Evolutionary conservation across 345 rosid genomes (phyloP).

Genomic region (Trapa bicornis): DNA sequence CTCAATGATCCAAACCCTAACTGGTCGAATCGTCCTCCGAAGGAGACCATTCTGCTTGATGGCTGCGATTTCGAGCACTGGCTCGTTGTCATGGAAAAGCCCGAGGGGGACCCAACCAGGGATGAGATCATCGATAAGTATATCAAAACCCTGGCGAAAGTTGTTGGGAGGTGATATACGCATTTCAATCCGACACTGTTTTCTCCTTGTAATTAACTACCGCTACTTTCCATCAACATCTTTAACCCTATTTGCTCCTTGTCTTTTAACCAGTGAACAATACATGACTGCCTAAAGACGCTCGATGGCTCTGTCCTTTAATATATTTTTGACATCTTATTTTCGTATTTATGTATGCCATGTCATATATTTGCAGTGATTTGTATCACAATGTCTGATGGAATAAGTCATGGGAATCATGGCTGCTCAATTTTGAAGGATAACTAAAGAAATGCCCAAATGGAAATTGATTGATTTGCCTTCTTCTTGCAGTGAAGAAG

Average conservation of each 20-base stretch:
- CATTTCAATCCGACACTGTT: neutral
- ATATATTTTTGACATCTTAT: neutral
- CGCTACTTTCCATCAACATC: neutral
- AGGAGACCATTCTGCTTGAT: slow-evolving; percentile 83
- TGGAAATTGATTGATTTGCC: neutral
- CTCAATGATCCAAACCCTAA: slow-evolving; percentile 66
- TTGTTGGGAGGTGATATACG: slow-evolving; percentile 54
- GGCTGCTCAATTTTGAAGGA: neutral
- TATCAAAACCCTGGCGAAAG: slow-evolving; percentile 54
- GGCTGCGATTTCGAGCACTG: slow-evolving; percentile 94
- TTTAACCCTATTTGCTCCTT: neutral
- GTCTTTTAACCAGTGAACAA: neutral
- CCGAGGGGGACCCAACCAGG: slow-evolving; percentile 52
- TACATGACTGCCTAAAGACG: neutral
- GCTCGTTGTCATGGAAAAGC: slow-evolving; percentile 77
- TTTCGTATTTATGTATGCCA: neutral
- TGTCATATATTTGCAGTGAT: neutral
- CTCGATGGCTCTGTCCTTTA: neutral
- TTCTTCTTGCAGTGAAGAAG: slow-evolving; percentile 47
- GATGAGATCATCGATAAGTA: slow-evolving; percentile 76
- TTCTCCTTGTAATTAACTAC: too few relatives aligned
- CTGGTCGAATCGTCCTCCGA: slow-evolving; percentile 87
- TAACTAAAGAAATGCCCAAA: neutral
- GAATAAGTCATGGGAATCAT: neutral
- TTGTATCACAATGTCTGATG: neutral